Evolutionary conservation across 176 grass and related monocot genomes (phyloP), one percentile per base, ranked within the genome.

Genomic region (Oryza nivara): DNA sequence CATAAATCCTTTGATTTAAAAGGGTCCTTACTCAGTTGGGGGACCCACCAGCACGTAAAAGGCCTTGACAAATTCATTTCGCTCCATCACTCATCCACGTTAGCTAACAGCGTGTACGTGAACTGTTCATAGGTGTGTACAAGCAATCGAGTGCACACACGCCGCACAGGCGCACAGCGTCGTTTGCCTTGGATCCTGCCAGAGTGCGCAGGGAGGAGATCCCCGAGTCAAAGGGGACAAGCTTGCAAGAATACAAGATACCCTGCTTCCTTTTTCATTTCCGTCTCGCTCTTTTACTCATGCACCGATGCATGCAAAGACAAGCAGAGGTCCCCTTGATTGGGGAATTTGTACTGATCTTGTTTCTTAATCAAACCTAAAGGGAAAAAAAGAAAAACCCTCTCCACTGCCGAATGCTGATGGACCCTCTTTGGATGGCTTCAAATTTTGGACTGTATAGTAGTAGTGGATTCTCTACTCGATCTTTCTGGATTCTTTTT

Each of bases 151-250:
- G 54, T 58, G 54, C 54, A 58, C 19, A 58, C 54, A 58, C 54
- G 15, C 74, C 34, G 36, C 36, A 38, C 36, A 38, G 36, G 36
- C 36, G 36, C 36, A 25, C 65, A 47, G 34, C 38, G 38, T 17
- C 5, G 13, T 65, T 63, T 45, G 76, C 76, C 56, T 86, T 49
- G 84, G 84, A 80, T 80, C 76, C 76, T 19, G 68, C 54, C 67
- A 4, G 67, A 38, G 75, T 43, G 30, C 23, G 28, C 65, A 9
- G 25, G 26, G 20, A 63, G 58, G 58, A 63, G 58, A 23, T 63
- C 0, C 3, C 23, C 15, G 28, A 36, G 75, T 73, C 54, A 41
- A 80, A 35, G 67, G 75, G 67, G 76, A 61, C 66, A 72, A 12
- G 72, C 72, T 10, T 19, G 23, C 72, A 32, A 19, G 46, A 49